A percentile compares a stretch with the other conserved stretches of the same genome.
Conservation (phyloP, 2,329 filamentous ascomycete species). For the Colletotrichum costaricense region DNA sequence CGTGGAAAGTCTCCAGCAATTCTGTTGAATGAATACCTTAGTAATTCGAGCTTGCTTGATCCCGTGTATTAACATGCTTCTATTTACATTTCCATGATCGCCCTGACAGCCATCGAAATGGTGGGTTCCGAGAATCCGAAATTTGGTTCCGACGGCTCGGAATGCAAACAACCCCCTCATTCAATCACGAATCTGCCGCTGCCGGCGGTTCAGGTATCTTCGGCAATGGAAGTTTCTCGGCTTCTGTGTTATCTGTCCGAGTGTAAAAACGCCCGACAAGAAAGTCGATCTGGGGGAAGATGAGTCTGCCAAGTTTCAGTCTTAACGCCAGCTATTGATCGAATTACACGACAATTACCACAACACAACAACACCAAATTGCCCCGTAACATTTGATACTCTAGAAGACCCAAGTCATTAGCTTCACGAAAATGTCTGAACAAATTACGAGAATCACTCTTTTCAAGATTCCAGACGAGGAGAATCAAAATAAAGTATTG, state of each 20-base stretch:
- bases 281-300: neutral
- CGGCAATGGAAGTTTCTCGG: neutral
- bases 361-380: neutral
- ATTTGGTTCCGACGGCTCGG: conserved; percentile 17
- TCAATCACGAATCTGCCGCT: neutral
- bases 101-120: neutral
- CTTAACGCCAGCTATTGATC: neutral
- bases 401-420: neutral
- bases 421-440: conserved; percentile 5
- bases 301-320: neutral
- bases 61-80: neutral
- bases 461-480: conserved; percentile 50
- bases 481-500: conserved; percentile 45
- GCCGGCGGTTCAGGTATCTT: no score
- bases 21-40: neutral
- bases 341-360: neutral
- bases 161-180: neutral
- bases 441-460: conserved; percentile 47
- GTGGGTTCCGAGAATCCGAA: conserved; percentile 15
- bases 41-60: neutral
- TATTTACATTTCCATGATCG: neutral
- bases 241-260: neutral
- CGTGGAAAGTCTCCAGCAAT: neutral
- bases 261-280: neutral
- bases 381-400: neutral